These are phyloP conservation scores for Talaromyces sp. DNA, from an alignment of 2,329 filamentous ascomycete species.

Conservation along the genomic window DNA sequence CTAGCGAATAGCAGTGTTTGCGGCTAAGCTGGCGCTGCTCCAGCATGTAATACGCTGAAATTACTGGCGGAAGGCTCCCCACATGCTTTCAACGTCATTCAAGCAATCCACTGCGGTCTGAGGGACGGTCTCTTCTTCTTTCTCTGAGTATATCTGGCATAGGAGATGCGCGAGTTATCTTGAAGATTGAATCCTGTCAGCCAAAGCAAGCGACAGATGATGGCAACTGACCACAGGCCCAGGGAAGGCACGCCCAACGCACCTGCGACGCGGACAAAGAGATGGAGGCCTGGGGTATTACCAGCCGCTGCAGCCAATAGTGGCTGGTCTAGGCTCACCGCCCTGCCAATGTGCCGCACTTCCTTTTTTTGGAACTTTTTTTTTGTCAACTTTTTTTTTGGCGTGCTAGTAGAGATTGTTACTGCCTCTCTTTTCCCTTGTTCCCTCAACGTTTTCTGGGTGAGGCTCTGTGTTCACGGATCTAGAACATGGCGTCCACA, in stretches of 20 bases:
- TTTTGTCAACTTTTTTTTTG: slow-evolving; percentile 1
- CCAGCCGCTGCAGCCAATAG: not conserved
- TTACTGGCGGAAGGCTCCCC: slow-evolving; percentile 7
- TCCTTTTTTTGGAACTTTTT: slow-evolving; percentile 12
- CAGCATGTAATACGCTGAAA: not conserved
- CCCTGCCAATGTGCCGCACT: slow-evolving; percentile 15
- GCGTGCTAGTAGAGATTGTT: not conserved
- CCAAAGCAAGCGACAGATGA: not conserved
- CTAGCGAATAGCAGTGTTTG: slow-evolving; percentile 12
- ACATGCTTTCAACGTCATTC: slow-evolving; percentile 14
- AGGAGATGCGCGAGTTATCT: not conserved
- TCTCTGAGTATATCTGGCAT: not conserved
- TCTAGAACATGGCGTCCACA: slow-evolving; percentile 27
- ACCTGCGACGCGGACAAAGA: not conserved
- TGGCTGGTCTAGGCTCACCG: slow-evolving; percentile 9
- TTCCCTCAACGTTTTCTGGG: not conserved
- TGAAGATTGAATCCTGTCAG: not conserved
- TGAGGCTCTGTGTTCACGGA: not conserved
- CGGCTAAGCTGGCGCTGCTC: slow-evolving; percentile 2
- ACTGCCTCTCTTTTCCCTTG: not conserved
- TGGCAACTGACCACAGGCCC: not conserved
- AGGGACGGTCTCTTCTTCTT: not conserved
- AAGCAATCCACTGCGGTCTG: not conserved
- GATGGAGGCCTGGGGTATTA: not conserved
- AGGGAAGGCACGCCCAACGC: not conserved